Evolutionary conservation across 2,329 filamentous ascomycete species (phyloP).

Genomic region (Cladosporium sp.): DNA sequence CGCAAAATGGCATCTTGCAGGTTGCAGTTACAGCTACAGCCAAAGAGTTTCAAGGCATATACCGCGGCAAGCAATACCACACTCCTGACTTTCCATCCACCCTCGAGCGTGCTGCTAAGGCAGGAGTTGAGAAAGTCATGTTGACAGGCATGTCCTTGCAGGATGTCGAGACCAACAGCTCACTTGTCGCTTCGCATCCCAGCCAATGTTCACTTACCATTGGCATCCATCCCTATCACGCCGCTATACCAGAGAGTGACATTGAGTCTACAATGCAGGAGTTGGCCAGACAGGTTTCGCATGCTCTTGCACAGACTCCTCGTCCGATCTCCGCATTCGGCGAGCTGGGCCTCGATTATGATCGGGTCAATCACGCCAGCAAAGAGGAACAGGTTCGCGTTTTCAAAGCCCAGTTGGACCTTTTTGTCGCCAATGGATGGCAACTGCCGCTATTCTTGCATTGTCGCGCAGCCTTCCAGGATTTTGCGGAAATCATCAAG

Average conservation of each 20-base stretch:
- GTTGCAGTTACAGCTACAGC: constrained; percentile 39
- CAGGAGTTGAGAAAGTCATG: constrained; percentile 45
- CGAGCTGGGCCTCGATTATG: constrained; percentile 54
- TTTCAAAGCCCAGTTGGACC: constrained; percentile 46
- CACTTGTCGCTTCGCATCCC: constrained; percentile 28
- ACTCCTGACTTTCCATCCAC: constrained; percentile 46
- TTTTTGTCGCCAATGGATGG: constrained; percentile 37
- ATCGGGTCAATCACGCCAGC: constrained; percentile 45
- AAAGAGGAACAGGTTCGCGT: constrained; percentile 45
- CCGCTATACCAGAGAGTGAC: constrained; percentile 42
- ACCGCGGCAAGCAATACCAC: constrained; percentile 53
- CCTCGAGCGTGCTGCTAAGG: constrained; percentile 44
- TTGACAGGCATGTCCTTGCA: constrained; percentile 42
- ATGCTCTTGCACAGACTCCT: constrained; percentile 24
- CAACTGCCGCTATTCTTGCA: constrained; percentile 46
- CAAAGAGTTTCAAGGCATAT: constrained; percentile 52
- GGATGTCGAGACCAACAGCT: constrained; percentile 39
- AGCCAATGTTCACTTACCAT: constrained; percentile 47
- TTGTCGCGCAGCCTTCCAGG: constrained; percentile 45
- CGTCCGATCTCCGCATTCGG: constrained; percentile 48
- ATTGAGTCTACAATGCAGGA: constrained; percentile 29
- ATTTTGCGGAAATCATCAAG: constrained; percentile 46
- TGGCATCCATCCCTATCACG: constrained; percentile 55
- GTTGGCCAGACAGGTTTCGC: constrained; percentile 29
- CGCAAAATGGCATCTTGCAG: constrained; percentile 19